Evolutionary conservation across 208 protist genomes (phyloP).

Genomic region (Acanthamoeba triangularis): DNA sequence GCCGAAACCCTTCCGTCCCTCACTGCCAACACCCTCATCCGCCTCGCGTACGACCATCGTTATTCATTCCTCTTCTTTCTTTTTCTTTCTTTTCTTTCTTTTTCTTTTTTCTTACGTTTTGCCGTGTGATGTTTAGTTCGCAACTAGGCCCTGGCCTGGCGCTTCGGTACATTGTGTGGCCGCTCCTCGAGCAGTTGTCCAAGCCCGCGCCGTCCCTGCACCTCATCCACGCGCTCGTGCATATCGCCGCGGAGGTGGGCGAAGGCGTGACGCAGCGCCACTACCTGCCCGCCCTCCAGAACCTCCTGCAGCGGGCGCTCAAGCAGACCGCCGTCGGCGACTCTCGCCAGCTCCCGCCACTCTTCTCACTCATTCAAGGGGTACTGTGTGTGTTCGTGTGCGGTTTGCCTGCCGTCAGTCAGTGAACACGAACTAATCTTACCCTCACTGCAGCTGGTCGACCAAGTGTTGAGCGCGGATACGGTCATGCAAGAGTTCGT

Average conservation of each 20-base stretch:
- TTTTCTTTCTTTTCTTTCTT: not conserved
- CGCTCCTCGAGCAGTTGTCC: conserved; percentile 31
- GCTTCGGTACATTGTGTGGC: conserved; percentile 17
- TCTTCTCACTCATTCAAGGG: conserved; percentile 43
- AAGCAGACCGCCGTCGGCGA: not conserved
- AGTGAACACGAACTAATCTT: not conserved
- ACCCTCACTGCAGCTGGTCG: not conserved
- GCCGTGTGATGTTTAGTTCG: not conserved
- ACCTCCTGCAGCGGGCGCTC: not conserved
- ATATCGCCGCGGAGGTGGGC: conserved; percentile 37
- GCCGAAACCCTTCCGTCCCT: not conserved
- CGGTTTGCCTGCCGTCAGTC: not conserved
- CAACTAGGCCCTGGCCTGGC: conserved; percentile 3
- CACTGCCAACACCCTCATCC: conserved; percentile 55
- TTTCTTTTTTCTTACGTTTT: not conserved
- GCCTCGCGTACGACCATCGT: conserved; percentile 5
- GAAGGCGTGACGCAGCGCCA: conserved; percentile 33
- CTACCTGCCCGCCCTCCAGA: conserved; percentile 34
- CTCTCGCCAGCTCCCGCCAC: conserved; percentile 18
- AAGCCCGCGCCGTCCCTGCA: conserved; percentile 15
- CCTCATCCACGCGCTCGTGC: conserved; percentile 22
- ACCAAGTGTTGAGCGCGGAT: conserved; percentile 13
- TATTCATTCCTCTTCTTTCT: too few species aligned
- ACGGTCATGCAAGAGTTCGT: conserved; percentile 59
- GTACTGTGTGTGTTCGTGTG: not conserved